These are phyloP conservation scores for Fusarium coffeatum DNA, from an alignment of 2,329 filamentous ascomycete species.

Conservation along the genomic window DNA sequence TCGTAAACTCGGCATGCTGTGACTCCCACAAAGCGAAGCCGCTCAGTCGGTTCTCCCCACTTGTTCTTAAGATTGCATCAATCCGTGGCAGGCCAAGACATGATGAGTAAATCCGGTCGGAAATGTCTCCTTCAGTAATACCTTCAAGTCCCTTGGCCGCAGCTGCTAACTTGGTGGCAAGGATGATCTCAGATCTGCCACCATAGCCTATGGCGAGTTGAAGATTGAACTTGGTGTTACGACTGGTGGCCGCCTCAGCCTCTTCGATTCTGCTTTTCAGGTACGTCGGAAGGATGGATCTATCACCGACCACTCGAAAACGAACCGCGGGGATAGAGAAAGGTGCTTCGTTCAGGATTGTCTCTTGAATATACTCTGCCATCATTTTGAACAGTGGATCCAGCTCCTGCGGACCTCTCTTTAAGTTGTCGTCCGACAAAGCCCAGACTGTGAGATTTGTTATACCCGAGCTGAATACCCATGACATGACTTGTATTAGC, in stretches of 20 bases:
- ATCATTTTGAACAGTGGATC: not conserved
- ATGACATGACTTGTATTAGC: not conserved
- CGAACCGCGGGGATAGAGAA: not conserved
- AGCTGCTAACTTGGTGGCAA: not conserved
- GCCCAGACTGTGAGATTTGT: not conserved
- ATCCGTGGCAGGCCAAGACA: not conserved
- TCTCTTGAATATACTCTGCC: not conserved
- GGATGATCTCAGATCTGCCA: not conserved
- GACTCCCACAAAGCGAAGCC: not conserved
- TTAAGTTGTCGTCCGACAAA: not conserved
- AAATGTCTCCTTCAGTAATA: not conserved
- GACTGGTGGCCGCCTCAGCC: fast-evolving
- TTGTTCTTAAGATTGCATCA: not conserved
- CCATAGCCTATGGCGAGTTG: not conserved
- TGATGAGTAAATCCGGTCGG: fast-evolving
- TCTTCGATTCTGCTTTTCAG: not conserved
- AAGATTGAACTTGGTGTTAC: not conserved
- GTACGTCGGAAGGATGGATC: fast-evolving
- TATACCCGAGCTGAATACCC: not conserved
- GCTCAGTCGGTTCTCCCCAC: not conserved
- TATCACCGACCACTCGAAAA: fast-evolving
- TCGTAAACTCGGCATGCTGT: not conserved
- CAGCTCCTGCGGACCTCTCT: not conserved
- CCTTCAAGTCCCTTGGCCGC: fast-evolving
- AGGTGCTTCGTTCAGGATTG: not conserved